These are phyloP conservation scores for Tolypocladium album DNA, from an alignment of 2,329 filamentous ascomycete species.

Conservation along the genomic window DNA sequence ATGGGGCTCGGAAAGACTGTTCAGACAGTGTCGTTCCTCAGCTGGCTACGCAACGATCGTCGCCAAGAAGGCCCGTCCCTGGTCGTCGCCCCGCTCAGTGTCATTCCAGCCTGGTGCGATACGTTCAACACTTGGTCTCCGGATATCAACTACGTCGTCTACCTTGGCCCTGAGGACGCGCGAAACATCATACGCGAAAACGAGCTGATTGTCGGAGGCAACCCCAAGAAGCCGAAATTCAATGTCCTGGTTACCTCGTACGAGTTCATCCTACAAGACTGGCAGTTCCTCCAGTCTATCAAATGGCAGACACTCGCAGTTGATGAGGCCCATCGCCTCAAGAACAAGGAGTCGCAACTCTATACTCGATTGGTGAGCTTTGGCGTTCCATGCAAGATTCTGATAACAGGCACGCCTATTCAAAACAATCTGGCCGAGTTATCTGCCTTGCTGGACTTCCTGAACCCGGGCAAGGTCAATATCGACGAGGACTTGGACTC, in stretches of 20 bases:
- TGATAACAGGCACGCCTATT: slow-evolving; percentile 95
- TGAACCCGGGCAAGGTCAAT: slow-evolving; percentile 87
- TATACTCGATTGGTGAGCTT: slow-evolving; percentile 81
- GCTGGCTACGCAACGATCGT: slow-evolving; percentile 87
- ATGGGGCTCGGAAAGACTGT: slow-evolving; percentile 99
- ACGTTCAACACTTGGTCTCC: slow-evolving; percentile 96
- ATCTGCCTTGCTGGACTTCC: slow-evolving; percentile 85
- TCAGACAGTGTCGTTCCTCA: slow-evolving; percentile 93
- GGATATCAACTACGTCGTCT: slow-evolving; percentile 93
- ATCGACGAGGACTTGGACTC: slow-evolving; percentile 87
- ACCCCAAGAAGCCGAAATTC: slow-evolving; percentile 84
- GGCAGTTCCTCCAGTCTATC: slow-evolving; percentile 73
- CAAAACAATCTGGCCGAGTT: slow-evolving; percentile 94
- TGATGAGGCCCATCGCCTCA: slow-evolving; percentile 92
- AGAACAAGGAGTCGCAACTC: slow-evolving; percentile 90
- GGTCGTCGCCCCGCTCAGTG: slow-evolving; percentile 92
- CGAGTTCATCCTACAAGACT: slow-evolving; percentile 86
- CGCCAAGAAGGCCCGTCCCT: slow-evolving; percentile 90
- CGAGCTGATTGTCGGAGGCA: slow-evolving; percentile 78
- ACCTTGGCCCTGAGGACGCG: slow-evolving; percentile 80
- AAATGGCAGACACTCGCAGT: slow-evolving; percentile 98
- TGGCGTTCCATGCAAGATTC: slow-evolving; percentile 73
- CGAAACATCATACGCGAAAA: slow-evolving; percentile 83
- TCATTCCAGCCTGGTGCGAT: slow-evolving; percentile 96
- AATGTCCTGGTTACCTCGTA: slow-evolving; percentile 97